Evolutionary conservation across 495 filamentous ascomycete genomes (phyloP), one percentile per base, ranked within the genome.

Genomic region (Aspergillus sclerotiicarbonarius): DNA sequence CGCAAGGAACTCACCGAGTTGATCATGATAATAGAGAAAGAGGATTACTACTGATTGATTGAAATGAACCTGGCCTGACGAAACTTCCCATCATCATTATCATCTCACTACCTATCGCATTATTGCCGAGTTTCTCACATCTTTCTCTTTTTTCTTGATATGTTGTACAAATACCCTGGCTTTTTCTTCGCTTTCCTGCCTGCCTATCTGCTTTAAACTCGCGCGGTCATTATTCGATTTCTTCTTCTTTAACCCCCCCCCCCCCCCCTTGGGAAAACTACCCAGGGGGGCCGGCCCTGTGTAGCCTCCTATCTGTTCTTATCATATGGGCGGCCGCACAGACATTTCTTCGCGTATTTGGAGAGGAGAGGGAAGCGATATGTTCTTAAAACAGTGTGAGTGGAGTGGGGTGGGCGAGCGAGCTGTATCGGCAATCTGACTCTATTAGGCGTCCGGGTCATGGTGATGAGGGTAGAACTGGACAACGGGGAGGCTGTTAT

Each of bases 1-100:
- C 75, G 75, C 56, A 74, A 73, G 61, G 69, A 75, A 53, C 59
- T 79, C 49, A 78, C 75, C 19, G 75, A 79, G 56, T 54, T 79
- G 54, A 69, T 78, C 19, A 75, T 79, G 74, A 66, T 72, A n/a
- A 67, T 76, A 41, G 73, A 77, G 57, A 76, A 70, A 55, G 69
- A 75, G 51, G 72, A 71, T 57, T 70, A 77, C 53, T 75, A 74
- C 32, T 75, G 54, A 71, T 37, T 75, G 54, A 71, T 43, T 41
- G 19, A 30, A 20, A 50, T 31, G 47, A 50, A 31, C 15, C 29
- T 32, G 47, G 16, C 15, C 13, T 29, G 29, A n/a, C 19, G 46
- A n/a, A n/a, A 12, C 7, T 46, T 44, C 54, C 54, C 41, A 35
- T 19, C 53, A 15, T 43, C 47, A 20, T 37, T 47, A 51, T 56